Conservation (phyloP, 2,329 filamentous ascomycete genomes). For the Aureobasidium subglaciale region DNA sequence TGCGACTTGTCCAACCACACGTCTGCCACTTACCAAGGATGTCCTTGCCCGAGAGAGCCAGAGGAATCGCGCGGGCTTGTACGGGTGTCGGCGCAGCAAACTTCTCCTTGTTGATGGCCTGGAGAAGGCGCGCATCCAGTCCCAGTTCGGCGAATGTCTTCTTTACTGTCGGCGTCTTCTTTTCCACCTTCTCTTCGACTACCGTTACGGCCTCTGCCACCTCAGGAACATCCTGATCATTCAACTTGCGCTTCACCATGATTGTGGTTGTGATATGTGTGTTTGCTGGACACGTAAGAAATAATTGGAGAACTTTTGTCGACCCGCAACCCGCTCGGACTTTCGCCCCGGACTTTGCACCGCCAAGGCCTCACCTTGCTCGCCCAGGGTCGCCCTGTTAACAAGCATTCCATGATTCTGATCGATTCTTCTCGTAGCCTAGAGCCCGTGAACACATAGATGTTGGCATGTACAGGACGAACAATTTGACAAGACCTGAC, state of each 20-base stretch:
- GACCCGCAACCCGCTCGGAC: not conserved
- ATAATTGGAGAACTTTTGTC: conserved; percentile 12
- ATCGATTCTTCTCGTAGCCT: no score
- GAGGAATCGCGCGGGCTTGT: conserved; percentile 78
- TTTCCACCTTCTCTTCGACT: conserved; percentile 8
- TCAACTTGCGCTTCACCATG: conserved; percentile 43
- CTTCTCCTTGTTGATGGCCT: conserved; percentile 76
- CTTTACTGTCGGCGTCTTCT: conserved; percentile 18
- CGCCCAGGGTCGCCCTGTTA: not conserved
- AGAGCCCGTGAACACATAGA: no score
- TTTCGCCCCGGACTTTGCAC: conserved; percentile 10
- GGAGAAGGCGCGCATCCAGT: conserved; percentile 77
- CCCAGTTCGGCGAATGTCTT: conserved; percentile 69
- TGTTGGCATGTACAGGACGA: no score
- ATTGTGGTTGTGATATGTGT: not conserved
- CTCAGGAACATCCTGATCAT: conserved; percentile 42
- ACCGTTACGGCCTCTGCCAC: conserved; percentile 20
- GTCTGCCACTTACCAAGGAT: conserved; percentile 51
- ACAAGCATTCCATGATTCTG: no score
- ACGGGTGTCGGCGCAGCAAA: conserved; percentile 84
- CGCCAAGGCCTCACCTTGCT: not conserved
- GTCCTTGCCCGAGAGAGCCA: conserved; percentile 81
- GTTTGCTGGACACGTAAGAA: not conserved
- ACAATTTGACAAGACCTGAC: no score
- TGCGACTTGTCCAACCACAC: not conserved